Evolutionary conservation across 345 rosid species (phyloP).

Genomic region (Populus euphratica): DNA sequence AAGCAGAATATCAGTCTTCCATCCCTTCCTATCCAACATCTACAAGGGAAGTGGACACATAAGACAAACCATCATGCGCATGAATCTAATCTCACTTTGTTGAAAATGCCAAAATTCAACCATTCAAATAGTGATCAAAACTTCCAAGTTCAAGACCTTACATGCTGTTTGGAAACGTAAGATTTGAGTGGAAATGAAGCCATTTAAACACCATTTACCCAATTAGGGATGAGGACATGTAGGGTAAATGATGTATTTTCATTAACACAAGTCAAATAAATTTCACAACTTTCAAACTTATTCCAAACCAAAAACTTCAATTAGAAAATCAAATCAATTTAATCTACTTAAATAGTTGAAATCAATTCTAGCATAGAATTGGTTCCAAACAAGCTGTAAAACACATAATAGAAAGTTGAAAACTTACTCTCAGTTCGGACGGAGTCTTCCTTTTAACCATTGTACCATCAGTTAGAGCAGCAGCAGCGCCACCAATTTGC

Average conservation of each 20-base stretch:
- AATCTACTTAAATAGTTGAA: too few relatives aligned
- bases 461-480: constrained; percentile 35
- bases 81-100: neutral
- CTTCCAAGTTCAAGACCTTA: neutral
- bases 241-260: too few relatives aligned
- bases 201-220: too few relatives aligned
- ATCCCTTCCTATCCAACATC: neutral
- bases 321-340: too few relatives aligned
- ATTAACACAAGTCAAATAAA: too few relatives aligned
- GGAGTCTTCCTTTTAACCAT: constrained; percentile 76
- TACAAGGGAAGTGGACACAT: neutral
- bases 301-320: too few relatives aligned
- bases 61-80: neutral
- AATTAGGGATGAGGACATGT: too few relatives aligned
- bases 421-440: constrained; percentile 63
- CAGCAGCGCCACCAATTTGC: constrained; percentile 45
- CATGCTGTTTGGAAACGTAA: too few relatives aligned
- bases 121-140: neutral
- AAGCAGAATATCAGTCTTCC: neutral
- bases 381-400: neutral
- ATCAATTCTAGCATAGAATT: too few relatives aligned
- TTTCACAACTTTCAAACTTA: too few relatives aligned
- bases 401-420: neutral
- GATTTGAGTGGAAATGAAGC: too few relatives aligned
- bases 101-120: neutral